Base-by-base conservation (phyloP, 306 rosid species). In the Parietaria judaica region DNA sequence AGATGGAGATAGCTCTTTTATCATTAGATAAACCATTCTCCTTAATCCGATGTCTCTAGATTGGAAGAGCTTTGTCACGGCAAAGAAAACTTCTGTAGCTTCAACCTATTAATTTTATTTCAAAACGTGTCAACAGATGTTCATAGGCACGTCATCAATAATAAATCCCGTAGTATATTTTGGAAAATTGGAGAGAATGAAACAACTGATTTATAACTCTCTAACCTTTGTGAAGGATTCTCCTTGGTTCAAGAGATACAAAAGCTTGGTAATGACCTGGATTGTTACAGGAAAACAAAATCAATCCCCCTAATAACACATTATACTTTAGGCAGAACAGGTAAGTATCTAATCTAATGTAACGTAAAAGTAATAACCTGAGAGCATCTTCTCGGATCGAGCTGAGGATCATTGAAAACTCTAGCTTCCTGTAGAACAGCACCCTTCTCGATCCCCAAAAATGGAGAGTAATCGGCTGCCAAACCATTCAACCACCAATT, bases 361-460 rank as follows among this genome's bases (percentile, higher is more conserved):
- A 23, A 60, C 43, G 45, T 58, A 49, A 16, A 61, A 66, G 56
- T 47, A 67, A 72, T 55, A 71, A 92, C 99, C 95, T 92, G 99
- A 49, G 99, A 88, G 83, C 99, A 92, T 79, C 94, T 84, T 77
- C 95, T 88, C 12, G 99, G 72, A 69, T 92, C 95, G 52, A 92
- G 88, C 64, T 88, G 99, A 36, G 99, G 99, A 64, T 92, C 99
- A 77, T 94, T 88, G 65, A 92, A 92, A 78, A 92, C 99, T 66
- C 99, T 79, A 65, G 99, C 97, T 73, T 92, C 99, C 82, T 88
- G 99, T 76, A 92, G 95, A 69, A 88, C 97, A 59, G 94, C 90
- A 36, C 97, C 99, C 83, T 92, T 92, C 66, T 92, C 99, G 45
- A 92, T 92, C 60, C 99, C 99, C 80, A 82, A 3, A 68, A 92